phyloP scores from a whole-genome alignment of 1,284 basidiomycete species.

The Schizophyllum amplum region DNA sequence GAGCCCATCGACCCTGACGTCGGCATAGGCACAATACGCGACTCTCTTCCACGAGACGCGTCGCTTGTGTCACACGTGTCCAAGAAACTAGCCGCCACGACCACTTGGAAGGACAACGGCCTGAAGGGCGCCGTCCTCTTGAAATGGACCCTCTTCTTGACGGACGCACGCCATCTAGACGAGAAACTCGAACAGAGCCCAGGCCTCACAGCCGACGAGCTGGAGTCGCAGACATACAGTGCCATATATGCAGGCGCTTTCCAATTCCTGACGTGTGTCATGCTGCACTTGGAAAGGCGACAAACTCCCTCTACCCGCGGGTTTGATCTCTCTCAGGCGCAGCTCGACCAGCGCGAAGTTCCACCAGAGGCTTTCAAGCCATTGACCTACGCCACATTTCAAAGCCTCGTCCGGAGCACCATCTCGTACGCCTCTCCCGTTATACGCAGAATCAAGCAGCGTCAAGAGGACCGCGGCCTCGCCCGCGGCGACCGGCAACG shows the following conservation, averaged over 20 bases:
- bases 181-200: conserved; percentile 52
- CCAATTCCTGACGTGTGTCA: conserved; percentile 55
- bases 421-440: conserved; percentile 80
- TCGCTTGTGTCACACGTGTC: conserved; percentile 46
- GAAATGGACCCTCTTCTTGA: conserved; percentile 84
- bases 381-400: conserved; percentile 59
- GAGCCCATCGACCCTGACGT: conserved; percentile 61
- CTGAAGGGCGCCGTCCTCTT: conserved; percentile 72
- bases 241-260: conserved; percentile 82
- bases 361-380: conserved; percentile 60
- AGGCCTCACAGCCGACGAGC: conserved; percentile 69
- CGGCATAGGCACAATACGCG: too few relatives aligned
- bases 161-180: conserved; percentile 65
- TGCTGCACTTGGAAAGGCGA: conserved; percentile 45
- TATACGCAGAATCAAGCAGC: conserved; percentile 85
- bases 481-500: conserved; percentile 28
- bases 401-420: conserved; percentile 63
- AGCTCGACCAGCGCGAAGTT: conserved; percentile 50
- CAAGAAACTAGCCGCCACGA: conserved; percentile 40
- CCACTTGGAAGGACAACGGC: conserved; percentile 65
- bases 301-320: conserved; percentile 37
- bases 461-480: conserved; percentile 79
- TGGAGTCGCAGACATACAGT: conserved; percentile 76
- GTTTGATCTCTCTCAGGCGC: conserved; percentile 30
- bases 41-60: conserved; percentile 38